phyloP scores from a whole-genome alignment of 1,284 basidiomycete species.

The Boletus semigastroideus region DNA sequence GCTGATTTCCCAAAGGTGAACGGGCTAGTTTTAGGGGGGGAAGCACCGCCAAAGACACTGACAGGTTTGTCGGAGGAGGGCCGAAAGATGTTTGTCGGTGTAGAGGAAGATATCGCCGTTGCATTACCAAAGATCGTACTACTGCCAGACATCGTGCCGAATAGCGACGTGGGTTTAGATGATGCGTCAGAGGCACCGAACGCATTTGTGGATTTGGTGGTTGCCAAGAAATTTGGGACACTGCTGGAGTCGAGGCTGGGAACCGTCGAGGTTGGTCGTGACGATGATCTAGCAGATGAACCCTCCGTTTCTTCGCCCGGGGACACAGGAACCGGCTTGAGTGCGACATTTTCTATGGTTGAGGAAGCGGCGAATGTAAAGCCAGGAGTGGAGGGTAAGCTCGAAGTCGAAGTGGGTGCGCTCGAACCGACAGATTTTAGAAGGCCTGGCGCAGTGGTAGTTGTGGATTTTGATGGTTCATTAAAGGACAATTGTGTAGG shows the following conservation, averaged over 20 bases:
- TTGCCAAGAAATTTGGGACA: slow-evolving; percentile 26
- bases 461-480: slow-evolving; percentile 16
- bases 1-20: slow-evolving; percentile 34
- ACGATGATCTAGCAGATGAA: slow-evolving; percentile 2
- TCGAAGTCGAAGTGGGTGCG: slow-evolving; percentile 6
- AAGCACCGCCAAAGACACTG: slow-evolving; percentile 34
- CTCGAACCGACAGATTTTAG: slow-evolving; percentile 21
- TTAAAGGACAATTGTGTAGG: slow-evolving; percentile 16
- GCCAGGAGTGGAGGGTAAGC: slow-evolving; percentile 2
- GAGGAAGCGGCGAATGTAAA: slow-evolving; percentile 14
- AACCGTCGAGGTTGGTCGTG: slow-evolving; percentile 10
- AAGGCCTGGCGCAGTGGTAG: slow-evolving; percentile 11
- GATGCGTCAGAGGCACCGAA: slow-evolving; percentile 21
- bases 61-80: slow-evolving; percentile 27
- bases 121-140: slow-evolving; percentile 20
- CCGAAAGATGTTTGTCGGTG: slow-evolving; percentile 20
- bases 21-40: slow-evolving; percentile 21
- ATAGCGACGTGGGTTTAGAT: slow-evolving; percentile 25
- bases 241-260: slow-evolving; percentile 19
- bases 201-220: slow-evolving; percentile 15
- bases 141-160: slow-evolving; percentile 31
- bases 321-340: slow-evolving; percentile 4
- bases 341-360: slow-evolving; percentile 1
- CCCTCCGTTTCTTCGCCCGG: slow-evolving; percentile 10
- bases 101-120: slow-evolving; percentile 9